A percentile compares a stretch with the other conserved stretches of the same genome.
Conservation (phyloP, 192 early-diverging fungal species). For the Mortierella hygrophila region DNA sequence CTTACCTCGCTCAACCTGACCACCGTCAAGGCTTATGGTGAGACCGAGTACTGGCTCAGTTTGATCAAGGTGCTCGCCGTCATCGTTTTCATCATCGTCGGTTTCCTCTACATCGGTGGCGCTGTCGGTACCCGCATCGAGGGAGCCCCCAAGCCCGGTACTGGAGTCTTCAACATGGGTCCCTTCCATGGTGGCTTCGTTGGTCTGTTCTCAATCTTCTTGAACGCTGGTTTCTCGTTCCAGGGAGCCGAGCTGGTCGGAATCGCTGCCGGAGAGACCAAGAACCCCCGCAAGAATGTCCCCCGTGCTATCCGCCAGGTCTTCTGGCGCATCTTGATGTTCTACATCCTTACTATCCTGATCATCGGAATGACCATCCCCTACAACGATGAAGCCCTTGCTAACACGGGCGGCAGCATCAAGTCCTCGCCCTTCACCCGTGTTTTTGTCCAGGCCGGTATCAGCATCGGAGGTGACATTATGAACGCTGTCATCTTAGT, state of each 20-base stretch:
- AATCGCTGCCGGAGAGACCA: conserved; percentile 90
- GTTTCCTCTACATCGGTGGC: conserved; percentile 74
- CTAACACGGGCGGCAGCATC: conserved; percentile 57
- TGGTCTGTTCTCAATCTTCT: conserved; percentile 75
- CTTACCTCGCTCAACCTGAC: conserved; percentile 78
- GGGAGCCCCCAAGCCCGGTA: conserved; percentile 60
- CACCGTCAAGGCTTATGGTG: conserved; percentile 82
- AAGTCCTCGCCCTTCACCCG: conserved; percentile 77
- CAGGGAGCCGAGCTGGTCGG: conserved; percentile 93
- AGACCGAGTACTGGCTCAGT: conserved; percentile 85
- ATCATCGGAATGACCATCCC: conserved; percentile 91
- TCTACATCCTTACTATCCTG: conserved; percentile 87
- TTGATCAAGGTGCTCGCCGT: conserved; percentile 83
- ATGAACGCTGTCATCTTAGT: conserved; percentile 78
- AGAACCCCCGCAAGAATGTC: conserved; percentile 85
- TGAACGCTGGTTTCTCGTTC: conserved; percentile 86
- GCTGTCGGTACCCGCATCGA: conserved; percentile 65
- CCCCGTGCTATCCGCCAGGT: conserved; percentile 79
- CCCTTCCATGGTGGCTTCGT: conserved; percentile 74
- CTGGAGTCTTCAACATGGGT: conserved; percentile 48
- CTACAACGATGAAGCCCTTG: conserved; percentile 69
- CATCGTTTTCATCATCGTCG: conserved; percentile 81
- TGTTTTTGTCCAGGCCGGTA: conserved; percentile 71
- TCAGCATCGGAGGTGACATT: conserved; percentile 67
- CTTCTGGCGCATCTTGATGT: conserved; percentile 89